Conservation (phyloP, 805 yeast genomes). For the Wickerhamiella allomyrinae region DNA sequence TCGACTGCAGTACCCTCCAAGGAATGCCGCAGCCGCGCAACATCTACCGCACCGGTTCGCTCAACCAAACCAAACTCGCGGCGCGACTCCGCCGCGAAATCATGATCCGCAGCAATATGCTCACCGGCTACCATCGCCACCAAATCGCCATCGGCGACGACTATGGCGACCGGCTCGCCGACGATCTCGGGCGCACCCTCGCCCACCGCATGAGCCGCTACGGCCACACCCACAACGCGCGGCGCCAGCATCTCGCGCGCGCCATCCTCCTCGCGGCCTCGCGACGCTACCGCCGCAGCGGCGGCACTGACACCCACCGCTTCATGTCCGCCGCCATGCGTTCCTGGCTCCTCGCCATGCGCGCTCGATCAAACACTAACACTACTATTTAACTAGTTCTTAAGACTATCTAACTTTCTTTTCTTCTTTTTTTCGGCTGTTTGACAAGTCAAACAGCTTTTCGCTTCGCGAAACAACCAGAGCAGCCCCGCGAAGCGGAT, state of each 20-base stretch:
- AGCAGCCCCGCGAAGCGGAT: too few species aligned
- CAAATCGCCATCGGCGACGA: neutral
- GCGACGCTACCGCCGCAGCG: neutral
- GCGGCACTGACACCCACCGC: neutral
- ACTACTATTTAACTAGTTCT: too few species aligned
- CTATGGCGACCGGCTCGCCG: neutral
- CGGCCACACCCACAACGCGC: neutral
- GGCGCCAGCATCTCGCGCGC: neutral
- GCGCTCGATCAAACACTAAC: too few species aligned
- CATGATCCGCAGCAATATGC: neutral
- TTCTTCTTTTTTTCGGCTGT: too few species aligned
- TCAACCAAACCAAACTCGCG: neutral
- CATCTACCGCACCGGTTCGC: neutral
- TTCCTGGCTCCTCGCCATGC: neutral
- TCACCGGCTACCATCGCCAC: neutral
- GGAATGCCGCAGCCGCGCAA: conserved; percentile 24
- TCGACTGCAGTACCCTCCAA: conserved; percentile 22
- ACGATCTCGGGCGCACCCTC: neutral
- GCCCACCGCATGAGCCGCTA: neutral
- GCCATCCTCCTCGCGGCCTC: neutral
- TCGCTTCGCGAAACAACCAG: too few species aligned
- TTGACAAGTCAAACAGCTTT: too few species aligned
- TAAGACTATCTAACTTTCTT: too few species aligned
- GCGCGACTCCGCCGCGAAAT: neutral
- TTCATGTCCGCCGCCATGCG: neutral